Conservation (phyloP, 257 asterid species). For the Avicennia marina region DNA sequence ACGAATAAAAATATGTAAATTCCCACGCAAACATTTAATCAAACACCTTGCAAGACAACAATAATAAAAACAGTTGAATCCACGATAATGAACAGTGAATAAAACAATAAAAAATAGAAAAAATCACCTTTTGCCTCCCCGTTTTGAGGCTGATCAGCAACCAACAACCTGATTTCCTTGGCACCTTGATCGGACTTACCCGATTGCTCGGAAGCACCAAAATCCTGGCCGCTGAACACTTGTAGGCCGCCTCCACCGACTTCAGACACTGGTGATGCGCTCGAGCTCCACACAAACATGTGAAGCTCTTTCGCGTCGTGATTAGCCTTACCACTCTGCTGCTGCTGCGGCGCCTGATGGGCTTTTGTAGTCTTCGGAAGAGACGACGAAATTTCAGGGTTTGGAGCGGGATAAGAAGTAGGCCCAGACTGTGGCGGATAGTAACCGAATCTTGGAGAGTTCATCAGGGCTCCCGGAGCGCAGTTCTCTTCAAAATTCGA, state of each 20-base stretch:
- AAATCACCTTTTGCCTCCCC: conserved; percentile 68
- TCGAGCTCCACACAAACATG: conserved; percentile 97
- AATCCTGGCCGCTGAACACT: conserved; percentile 48
- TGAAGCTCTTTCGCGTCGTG: conserved; percentile 87
- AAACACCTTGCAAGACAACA: conserved; percentile 17
- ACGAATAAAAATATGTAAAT: background rate
- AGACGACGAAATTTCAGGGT: conserved; percentile 71
- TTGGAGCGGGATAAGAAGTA: conserved; percentile 80
- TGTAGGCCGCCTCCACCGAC: conserved; percentile 37
- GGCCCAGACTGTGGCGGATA: conserved; percentile 52
- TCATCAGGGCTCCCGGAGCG: conserved; percentile 57
- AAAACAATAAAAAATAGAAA: background rate
- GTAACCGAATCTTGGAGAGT: conserved; percentile 69
- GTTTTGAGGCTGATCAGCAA: conserved; percentile 72
- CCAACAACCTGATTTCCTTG: conserved; percentile 83
- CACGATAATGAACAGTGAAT: background rate
- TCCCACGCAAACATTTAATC: conserved; percentile 3
- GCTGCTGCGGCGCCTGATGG: conserved; percentile 19
- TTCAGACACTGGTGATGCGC: conserved; percentile 91
- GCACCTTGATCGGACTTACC: conserved; percentile 82
- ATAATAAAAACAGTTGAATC: background rate
- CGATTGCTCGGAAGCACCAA: conserved; percentile 54
- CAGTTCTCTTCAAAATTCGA: conserved; percentile 84
- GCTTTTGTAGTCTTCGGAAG: conserved; percentile 36
- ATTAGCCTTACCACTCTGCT: conserved; percentile 33